Base-by-base conservation (phyloP, 176 grass and related monocot species). In the Juncus inflexus region DNA sequence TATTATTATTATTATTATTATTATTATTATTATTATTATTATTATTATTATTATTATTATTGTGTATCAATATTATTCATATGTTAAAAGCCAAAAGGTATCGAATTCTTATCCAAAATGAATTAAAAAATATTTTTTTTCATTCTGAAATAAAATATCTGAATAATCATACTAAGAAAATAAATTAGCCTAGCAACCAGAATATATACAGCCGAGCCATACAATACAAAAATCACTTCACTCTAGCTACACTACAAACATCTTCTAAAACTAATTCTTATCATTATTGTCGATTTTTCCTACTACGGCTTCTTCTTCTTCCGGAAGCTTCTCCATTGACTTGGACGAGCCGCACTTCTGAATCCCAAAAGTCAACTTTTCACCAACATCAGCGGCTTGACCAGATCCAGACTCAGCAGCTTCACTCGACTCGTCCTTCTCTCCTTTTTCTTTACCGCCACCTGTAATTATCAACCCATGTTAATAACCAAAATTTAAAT, bases 401-500 rank as follows among this genome's bases (percentile, higher is more conserved):
- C 41, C 12, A 45, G 60, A 12, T 13, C 49, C 66, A 58, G 70
- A 43, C 37, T 66, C 69, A 53, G 81, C 81, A 37, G 62, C 70
- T 85, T 90, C 87, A 49, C 7, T 13, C 8, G 61, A 59, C 63
- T 85, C 91, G 37, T 57, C 7, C 10, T 83, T 84, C 15, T 60
- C 50, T 3, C 36, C 64, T 70, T 96, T 96, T 66, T 87, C 87
- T 75, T 79, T 87, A 49, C 56, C 62, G 39, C 64, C 76, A 62
- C 28, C 80, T 81, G 70, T 52, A 80, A 64, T 39, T 35, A 62
- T 58, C 36, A 49, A 61, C 1, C 38, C 60, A 40, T 28, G 19
- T 28, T 28, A 28, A 58, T 53, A 37, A 68, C 0, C 4, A 7
- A 45, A 9, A 6, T 60, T 56, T 6, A 75, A 59, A 65, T 36